Evolutionary conservation across 2,329 filamentous ascomycete species (phyloP).

Genomic region (Fusarium neocosmosporiellum): DNA sequence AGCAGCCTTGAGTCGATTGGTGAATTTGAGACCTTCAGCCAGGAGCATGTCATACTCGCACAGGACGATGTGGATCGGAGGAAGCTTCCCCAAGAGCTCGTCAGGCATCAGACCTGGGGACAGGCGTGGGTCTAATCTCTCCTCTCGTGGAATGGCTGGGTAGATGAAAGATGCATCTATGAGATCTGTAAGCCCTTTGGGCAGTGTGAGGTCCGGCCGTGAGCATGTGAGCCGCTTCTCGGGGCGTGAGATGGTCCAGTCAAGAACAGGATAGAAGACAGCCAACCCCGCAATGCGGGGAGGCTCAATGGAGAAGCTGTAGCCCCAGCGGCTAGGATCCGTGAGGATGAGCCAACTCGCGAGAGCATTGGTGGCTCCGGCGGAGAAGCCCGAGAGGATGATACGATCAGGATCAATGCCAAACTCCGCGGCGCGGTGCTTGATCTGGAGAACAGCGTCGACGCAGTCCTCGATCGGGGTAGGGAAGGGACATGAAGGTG

Average conservation of each 20-base stretch:
- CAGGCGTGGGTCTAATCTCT: conserved; percentile 64
- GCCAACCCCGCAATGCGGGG: conserved; percentile 63
- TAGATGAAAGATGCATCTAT: conserved; percentile 73
- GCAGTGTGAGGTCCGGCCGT: conserved; percentile 68
- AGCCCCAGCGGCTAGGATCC: conserved; percentile 54
- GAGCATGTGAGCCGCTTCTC: conserved; percentile 65
- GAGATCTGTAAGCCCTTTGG: conserved; percentile 67
- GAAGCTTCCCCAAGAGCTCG: conserved; percentile 62
- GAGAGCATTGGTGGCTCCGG: conserved; percentile 67
- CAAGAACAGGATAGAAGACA: conserved; percentile 72
- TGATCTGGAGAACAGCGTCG: conserved; percentile 72
- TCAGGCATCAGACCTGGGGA: conserved; percentile 69
- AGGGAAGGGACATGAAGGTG: conserved; percentile 73
- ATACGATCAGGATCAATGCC: conserved; percentile 67
- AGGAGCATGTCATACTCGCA: conserved; percentile 76
- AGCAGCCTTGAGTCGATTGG: conserved; percentile 61
- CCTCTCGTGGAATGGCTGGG: conserved; percentile 57
- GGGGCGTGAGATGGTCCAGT: conserved; percentile 68
- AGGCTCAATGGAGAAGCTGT: conserved; percentile 51
- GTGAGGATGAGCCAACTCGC: conserved; percentile 60
- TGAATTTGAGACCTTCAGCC: conserved; percentile 69
- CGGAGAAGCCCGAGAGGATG: conserved; percentile 72
- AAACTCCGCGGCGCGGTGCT: conserved; percentile 65
- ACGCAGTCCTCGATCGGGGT: conserved; percentile 73
- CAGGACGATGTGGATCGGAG: conserved; percentile 67